Evolutionary conservation across 2,329 filamentous ascomycete species (phyloP), one percentile per base, ranked within the genome.

Genomic region (Fusarium haematococcum): DNA sequence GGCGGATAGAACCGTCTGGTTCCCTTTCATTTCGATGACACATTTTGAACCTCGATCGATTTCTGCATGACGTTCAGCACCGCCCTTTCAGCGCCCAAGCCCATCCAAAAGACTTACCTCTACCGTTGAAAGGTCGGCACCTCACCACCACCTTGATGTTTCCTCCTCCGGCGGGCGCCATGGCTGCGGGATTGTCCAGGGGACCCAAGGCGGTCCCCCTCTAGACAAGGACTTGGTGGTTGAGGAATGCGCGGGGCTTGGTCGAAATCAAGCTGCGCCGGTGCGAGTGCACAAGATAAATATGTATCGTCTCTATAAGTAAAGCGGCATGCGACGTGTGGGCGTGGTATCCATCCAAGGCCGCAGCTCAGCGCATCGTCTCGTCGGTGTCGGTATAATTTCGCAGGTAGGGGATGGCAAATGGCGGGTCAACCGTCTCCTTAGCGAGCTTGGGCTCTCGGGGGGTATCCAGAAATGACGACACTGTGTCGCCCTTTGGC

Each of bases 111-210:
- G 50, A 77, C 87, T 69, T 88, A 96, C 95, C 95, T 96, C 95
- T 92, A 81, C 91, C 92, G 84, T 99, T 99, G 87, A 99, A 99
- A 60, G 97, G 97, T 82, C 97, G 91, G 79, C 94, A 92, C 86
- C 97, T 92, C 88, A 99, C 97, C 88, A 99, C 97, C 87, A 99
- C 97, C 92, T 99, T 99, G 85, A 99, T 99, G 83, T 99, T 99
- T 82, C 97, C 95, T 86, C 94, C 95, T 81, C 94, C 94, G 78
- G 90, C 86, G 71, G 87, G 83, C 76, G 83, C 79, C 83, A 84
- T 84, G 79, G 63, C 75, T 79, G 76, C 75, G 72, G 68, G 66
- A 68, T 70, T 68, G 75, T 74, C 75, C 73, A 76, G 81, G 83
- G 82, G 83, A 83, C 82, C 83, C 71, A 70, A 59, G 67, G 43